Base-by-base conservation (phyloP, 345 rosid species). In the Arabis alpina region DNA sequence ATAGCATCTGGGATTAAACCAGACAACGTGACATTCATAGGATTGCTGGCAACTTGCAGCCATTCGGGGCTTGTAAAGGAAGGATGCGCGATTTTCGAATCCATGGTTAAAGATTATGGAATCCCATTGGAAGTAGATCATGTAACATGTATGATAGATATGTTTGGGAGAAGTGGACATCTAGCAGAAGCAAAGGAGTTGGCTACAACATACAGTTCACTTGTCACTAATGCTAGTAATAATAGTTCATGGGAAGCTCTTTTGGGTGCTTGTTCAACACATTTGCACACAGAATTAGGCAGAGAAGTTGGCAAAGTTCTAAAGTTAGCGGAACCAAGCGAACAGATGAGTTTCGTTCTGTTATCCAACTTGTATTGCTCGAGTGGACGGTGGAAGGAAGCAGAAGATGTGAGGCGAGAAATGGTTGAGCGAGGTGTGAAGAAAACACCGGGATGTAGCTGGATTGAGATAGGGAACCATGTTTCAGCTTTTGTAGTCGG, bases 401-500 rank as follows among this genome's bases (percentile, higher is more conserved):
- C 93, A 44, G 96, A 86, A 82, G 80, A 52, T 47, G 77, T 87
- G n/a, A 84, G 93, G 76, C 80, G 77, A 81, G 79, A 72, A 49
- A 87, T 89, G 90, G 60, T 13, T n/a, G 79, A 77, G 54, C 71
- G 79, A 79, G 93, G 97, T 36, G 40, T 91, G 59, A 85, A 77
- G 79, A 91, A 91, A 79, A 75, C 32, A 58, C 91, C 88, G 8
- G 96, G 93, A 30, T 91, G 90, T 72, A 88, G 97, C 24, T 88
- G 97, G 97, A 85, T 89, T 40, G 87, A 87, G 76, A 85, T 89
- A 76, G 78, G 72, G 57, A 83, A 84, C 49, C 36, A 66, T 9
- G 80, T 89, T 48, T 75, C 76, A 2, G 72, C 68, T 44, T 89
- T 89, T 68, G 79, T 84, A 6, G 87, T 88, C 0, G 90, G 92